Evolutionary conservation across 2,329 filamentous ascomycete genomes (phyloP).

Genomic region (Chalaropsis ovoidea): DNA sequence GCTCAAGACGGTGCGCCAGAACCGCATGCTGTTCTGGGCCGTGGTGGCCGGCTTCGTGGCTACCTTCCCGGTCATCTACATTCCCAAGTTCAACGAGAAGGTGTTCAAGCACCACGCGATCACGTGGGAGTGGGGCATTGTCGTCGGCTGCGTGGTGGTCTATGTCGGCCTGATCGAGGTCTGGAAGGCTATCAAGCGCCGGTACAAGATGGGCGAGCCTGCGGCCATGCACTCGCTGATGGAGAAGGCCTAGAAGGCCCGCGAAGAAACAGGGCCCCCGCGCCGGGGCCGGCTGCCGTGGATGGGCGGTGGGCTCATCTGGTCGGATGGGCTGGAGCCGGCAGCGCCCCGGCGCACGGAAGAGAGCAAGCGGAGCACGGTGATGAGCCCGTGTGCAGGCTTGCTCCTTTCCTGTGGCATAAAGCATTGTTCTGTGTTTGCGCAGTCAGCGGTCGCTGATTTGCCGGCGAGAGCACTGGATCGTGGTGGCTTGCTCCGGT

Average conservation of each 20-base stretch:
- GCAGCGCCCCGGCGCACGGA: background rate
- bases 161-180: conserved; percentile 56
- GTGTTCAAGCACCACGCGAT: conserved; percentile 63
- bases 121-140: conserved; percentile 62
- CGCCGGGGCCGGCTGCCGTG: background rate
- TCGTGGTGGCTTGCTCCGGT: background rate
- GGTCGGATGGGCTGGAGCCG: background rate
- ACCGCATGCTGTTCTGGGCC: conserved; percentile 57
- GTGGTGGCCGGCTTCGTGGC: conserved; percentile 50
- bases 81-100: conserved; percentile 53
- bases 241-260: conserved; percentile 13
- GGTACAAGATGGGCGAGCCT: conserved; percentile 32
- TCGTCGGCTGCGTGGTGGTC: conserved; percentile 46
- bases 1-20: conserved; percentile 54
- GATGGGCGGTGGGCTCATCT: background rate
- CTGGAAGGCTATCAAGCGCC: conserved; percentile 60
- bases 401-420: background rate
- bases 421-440: background rate
- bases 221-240: conserved; percentile 1
- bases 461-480: background rate
- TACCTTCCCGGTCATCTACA: conserved; percentile 55
- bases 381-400: background rate
- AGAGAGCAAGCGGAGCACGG: background rate
- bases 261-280: background rate
- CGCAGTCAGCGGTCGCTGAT: background rate